Conservation (phyloP, 164 flowering plant genomes). For the Vitis cinerea region DNA sequence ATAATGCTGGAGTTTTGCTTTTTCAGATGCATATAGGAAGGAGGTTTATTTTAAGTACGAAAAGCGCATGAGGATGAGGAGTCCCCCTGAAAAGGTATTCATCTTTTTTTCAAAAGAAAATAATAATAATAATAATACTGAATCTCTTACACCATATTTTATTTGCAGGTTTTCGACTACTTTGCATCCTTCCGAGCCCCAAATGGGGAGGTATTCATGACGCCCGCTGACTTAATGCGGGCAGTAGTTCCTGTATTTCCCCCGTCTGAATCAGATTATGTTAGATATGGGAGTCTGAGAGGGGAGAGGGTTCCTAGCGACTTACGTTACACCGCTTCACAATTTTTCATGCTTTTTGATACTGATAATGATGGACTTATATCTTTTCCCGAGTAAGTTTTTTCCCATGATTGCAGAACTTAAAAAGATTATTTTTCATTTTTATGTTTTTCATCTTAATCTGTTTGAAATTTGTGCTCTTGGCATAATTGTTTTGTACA, state of each 20-base stretch:
- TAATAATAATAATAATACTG: too few species aligned
- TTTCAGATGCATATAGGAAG: slow-evolving; percentile 73
- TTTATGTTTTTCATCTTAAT: too few species aligned
- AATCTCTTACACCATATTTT: neutral
- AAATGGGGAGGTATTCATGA: slow-evolving; percentile 71
- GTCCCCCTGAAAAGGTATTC: slow-evolving; percentile 87
- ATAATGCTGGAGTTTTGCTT: neutral
- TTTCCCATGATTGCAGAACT: too few species aligned
- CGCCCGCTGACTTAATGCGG: slow-evolving; percentile 88
- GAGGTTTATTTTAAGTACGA: slow-evolving; percentile 89
- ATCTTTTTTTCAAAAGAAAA: neutral
- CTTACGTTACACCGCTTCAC: slow-evolving; percentile 61
- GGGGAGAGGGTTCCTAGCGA: slow-evolving; percentile 66
- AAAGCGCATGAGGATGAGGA: slow-evolving; percentile 65
- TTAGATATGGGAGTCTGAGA: slow-evolving; percentile 69
- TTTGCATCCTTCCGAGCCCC: slow-evolving; percentile 60
- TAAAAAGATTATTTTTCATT: too few species aligned
- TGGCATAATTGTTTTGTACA: neutral
- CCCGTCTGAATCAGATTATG: slow-evolving; percentile 67
- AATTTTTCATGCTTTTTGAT: slow-evolving; percentile 86
- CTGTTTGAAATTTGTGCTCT: neutral
- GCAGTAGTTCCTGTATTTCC: slow-evolving; percentile 91
- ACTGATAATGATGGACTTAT: slow-evolving; percentile 77
- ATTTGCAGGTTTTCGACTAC: slow-evolving; percentile 77
- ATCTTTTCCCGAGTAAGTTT: slow-evolving; percentile 78